Percentiles rank a stretch among this genome's conserved stretches.
Conservation (phyloP, 208 protist species). For the Lotmaria passim region DNA sequence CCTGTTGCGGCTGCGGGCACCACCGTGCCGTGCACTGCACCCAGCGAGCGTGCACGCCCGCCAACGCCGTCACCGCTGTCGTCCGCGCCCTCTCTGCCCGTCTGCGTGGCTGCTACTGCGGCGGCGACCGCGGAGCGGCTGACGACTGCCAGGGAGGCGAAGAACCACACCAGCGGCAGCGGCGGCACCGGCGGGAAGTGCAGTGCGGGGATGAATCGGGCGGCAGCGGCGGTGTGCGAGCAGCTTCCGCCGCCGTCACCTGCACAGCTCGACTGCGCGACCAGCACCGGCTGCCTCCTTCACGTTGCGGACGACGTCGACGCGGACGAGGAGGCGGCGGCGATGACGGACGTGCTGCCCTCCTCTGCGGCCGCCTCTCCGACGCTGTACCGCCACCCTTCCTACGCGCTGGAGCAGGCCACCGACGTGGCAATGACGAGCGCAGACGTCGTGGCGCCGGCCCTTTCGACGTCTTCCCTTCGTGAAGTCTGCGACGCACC, state of each 20-base stretch:
- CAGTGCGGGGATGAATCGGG: not conserved
- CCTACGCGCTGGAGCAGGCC: constrained; percentile 9
- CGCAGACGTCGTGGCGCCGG: not conserved
- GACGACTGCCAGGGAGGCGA: not conserved
- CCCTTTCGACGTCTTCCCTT: not conserved
- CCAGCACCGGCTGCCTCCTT: not conserved
- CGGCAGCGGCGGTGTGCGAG: not conserved
- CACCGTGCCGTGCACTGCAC: not conserved
- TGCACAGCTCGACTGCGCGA: constrained; percentile 18
- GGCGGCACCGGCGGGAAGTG: not conserved
- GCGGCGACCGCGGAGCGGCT: not conserved
- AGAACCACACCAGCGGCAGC: no score
- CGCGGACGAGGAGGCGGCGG: not conserved
- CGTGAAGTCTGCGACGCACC: not conserved
- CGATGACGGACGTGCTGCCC: not conserved
- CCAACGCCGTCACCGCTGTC: not conserved
- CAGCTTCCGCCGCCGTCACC: constrained; percentile 29
- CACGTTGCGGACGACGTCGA: not conserved
- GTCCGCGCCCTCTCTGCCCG: not conserved
- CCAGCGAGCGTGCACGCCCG: not conserved
- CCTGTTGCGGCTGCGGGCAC: not conserved
- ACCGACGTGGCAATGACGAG: not conserved
- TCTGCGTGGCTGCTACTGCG: not conserved
- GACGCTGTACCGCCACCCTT: constrained; percentile 7
- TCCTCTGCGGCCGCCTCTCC: not conserved